Percentiles rank a stretch among this genome's conserved stretches.
phyloP scores from a whole-genome alignment of 306 rosid species.

The Malus fusca region DNA sequence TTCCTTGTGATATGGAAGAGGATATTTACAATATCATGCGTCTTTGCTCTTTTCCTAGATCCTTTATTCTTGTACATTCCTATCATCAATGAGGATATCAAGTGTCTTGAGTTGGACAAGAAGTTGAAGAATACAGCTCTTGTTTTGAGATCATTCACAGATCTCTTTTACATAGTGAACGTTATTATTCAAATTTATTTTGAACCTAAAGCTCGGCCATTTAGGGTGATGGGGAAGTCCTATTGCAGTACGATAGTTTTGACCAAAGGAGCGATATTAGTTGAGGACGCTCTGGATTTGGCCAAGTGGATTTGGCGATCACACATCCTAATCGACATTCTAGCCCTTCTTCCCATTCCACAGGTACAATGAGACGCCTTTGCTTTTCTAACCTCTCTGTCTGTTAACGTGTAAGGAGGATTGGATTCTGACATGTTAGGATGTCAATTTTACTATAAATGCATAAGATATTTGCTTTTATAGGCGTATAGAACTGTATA shows the following conservation, averaged over 20 bases:
- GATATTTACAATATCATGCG: slow-evolving; percentile 18
- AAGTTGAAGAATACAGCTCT: slow-evolving; percentile 16
- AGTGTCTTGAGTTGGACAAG: slow-evolving; percentile 21
- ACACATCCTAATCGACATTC: slow-evolving; percentile 14
- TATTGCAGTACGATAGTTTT: background rate
- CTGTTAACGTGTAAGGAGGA: background rate
- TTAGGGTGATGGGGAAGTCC: background rate
- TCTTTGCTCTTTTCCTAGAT: slow-evolving; percentile 23
- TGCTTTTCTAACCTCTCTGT: background rate
- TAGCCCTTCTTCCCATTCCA: slow-evolving; percentile 26
- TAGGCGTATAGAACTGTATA: background rate
- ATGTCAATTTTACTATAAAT: no score
- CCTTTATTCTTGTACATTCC: slow-evolving; percentile 32
- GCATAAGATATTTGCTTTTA: background rate
- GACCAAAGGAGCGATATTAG: background rate
- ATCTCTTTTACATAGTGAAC: slow-evolving; percentile 13
- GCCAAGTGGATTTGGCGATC: background rate
- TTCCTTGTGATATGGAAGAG: background rate
- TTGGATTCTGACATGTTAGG: background rate
- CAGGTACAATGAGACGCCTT: background rate
- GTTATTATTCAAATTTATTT: background rate
- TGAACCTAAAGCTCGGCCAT: background rate
- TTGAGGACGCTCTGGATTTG: background rate
- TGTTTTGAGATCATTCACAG: slow-evolving; percentile 17
- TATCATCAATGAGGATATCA: background rate